Percentiles rank a stretch among this genome's conserved stretches.
phyloP scores from a whole-genome alignment of 768 basidiomycete genomes.

The Auriculariales sp. region DNA sequence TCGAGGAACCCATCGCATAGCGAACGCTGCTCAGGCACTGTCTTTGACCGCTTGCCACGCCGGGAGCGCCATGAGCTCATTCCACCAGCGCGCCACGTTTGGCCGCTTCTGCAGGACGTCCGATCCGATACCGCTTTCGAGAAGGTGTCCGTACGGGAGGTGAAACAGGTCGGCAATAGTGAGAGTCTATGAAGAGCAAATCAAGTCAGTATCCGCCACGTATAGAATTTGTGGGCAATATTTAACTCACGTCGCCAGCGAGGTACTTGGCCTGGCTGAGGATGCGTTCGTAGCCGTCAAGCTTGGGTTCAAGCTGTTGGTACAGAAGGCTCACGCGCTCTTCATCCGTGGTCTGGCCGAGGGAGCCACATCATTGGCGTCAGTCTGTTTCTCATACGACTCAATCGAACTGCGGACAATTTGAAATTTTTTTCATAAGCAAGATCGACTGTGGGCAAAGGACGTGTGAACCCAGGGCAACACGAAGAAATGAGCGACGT shows the following conservation, averaged over 20 bases:
- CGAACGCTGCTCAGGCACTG: too few relatives aligned
- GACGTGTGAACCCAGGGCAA: too few relatives aligned
- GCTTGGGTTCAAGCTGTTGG: not conserved
- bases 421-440: not conserved
- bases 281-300: constrained; percentile 35
- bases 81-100: not conserved
- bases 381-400: not conserved
- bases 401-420: not conserved
- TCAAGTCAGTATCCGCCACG: not conserved
- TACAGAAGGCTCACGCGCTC: not conserved
- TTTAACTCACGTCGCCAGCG: constrained; percentile 22
- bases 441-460: too few relatives aligned
- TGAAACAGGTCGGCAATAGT: constrained; percentile 48
- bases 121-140: not conserved
- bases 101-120: not conserved
- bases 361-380: not conserved
- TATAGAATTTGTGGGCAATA: not conserved
- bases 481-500: too few relatives aligned
- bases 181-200: constrained; percentile 21
- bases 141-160: constrained; percentile 26
- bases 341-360: not conserved
- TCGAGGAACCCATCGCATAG: too few relatives aligned
- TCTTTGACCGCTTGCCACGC: not conserved
- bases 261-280: constrained; percentile 39
- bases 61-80: not conserved